These are phyloP conservation scores for Colletotrichum echinochloae DNA, from an alignment of 2,329 filamentous ascomycete species.

Conservation along the genomic window DNA sequence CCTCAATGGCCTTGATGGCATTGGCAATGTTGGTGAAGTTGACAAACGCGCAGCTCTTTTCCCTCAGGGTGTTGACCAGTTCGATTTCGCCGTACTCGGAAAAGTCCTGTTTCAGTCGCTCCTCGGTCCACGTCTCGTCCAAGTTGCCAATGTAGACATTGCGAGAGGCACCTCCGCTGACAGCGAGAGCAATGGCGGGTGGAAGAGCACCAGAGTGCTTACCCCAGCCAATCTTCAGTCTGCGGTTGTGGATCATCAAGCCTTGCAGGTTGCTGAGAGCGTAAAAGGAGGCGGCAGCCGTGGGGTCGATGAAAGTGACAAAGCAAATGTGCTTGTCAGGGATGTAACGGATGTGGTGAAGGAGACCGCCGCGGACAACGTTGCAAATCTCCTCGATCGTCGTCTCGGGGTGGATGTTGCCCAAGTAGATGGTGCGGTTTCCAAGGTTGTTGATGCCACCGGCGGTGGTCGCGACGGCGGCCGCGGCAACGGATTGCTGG, in stretches of 20 bases:
- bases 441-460: slow-evolving; percentile 97
- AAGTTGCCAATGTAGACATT: slow-evolving; percentile 99
- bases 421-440: slow-evolving; percentile 96
- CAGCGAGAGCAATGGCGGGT: slow-evolving; percentile 93
- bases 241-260: slow-evolving; percentile 98
- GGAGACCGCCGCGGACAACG: slow-evolving; percentile 91
- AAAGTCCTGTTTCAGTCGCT: slow-evolving; percentile 95
- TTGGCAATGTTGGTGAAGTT: slow-evolving; percentile 99
- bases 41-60: slow-evolving; percentile 99
- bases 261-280: slow-evolving; percentile 97
- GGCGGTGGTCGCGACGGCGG: slow-evolving; percentile 94
- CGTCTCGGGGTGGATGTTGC: slow-evolving; percentile 98
- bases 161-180: slow-evolving; percentile 95
- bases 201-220: slow-evolving; percentile 98
- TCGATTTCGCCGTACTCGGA: slow-evolving; percentile 98
- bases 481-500: slow-evolving; percentile 96
- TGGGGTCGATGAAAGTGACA: slow-evolving; percentile 98
- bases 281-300: slow-evolving; percentile 97
- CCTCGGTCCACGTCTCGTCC: slow-evolving; percentile 97
- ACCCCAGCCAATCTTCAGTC: slow-evolving; percentile 98
- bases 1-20: slow-evolving; percentile 99
- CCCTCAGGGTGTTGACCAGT: slow-evolving; percentile 92
- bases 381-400: slow-evolving; percentile 99
- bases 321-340: slow-evolving; percentile 99
- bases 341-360: slow-evolving; percentile 99